phyloP scores from a whole-genome alignment of 2,329 filamentous ascomycete genomes.

The Dactylellina drechsleri region DNA sequence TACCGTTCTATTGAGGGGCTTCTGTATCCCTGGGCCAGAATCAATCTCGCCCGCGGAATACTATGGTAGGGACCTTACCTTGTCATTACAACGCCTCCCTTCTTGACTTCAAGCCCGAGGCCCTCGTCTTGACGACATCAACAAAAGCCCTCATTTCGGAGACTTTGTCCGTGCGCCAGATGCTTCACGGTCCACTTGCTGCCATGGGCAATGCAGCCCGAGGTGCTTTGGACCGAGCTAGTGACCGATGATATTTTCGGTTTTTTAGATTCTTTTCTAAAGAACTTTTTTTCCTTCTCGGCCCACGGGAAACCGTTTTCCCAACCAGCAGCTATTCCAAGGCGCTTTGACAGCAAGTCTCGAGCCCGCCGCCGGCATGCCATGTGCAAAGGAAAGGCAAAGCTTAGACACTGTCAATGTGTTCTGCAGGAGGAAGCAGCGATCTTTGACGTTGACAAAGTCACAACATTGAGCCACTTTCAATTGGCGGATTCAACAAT shows the following conservation, averaged over 20 bases:
- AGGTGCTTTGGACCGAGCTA: slow-evolving; percentile 23
- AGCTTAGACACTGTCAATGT: not conserved
- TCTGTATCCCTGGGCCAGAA: slow-evolving; percentile 21
- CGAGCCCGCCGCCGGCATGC: slow-evolving; percentile 7
- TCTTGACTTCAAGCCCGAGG: slow-evolving; percentile 26
- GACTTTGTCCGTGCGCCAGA: slow-evolving; percentile 48
- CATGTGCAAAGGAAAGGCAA: slow-evolving; percentile 11
- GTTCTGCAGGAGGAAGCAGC: not conserved
- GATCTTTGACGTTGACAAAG: slow-evolving; percentile 16
- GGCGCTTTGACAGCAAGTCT: slow-evolving; percentile 48
- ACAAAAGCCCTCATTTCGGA: slow-evolving; percentile 45
- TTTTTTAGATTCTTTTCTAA: not conserved
- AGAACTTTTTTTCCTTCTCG: slow-evolving; percentile 4
- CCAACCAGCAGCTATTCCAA: slow-evolving; percentile 23
- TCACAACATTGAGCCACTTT: not conserved
- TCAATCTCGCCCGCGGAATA: not conserved
- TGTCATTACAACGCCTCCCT: slow-evolving; percentile 37
- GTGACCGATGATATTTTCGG: not conserved
- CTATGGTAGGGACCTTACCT: slow-evolving; percentile 7
- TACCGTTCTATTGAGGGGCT: slow-evolving; percentile 8
- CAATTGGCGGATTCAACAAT: not conserved
- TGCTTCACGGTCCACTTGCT: slow-evolving; percentile 30
- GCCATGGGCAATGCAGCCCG: slow-evolving; percentile 22
- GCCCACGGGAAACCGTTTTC: slow-evolving; percentile 52
- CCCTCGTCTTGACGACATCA: slow-evolving; percentile 40